Evolutionary conservation across 208 protist genomes (phyloP).

Genomic region (Leishmania tarentolae): DNA sequence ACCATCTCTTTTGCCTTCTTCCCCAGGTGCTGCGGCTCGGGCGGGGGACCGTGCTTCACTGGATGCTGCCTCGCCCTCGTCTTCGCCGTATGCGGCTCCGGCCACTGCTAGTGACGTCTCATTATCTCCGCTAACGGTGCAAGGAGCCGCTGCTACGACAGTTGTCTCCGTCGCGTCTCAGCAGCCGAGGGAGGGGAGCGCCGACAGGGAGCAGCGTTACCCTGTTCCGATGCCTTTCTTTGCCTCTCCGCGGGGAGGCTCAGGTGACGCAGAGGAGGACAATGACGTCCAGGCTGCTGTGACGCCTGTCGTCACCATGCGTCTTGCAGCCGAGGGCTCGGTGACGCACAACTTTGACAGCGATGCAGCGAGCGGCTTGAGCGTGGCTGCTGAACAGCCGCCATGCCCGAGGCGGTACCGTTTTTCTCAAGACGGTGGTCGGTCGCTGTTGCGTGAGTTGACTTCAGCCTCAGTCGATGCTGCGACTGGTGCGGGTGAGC

Average conservation of each 20-base stretch:
- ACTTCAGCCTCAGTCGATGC: slow-evolving; percentile 1
- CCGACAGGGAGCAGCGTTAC: not conserved
- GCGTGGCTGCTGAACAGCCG: not conserved
- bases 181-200: not conserved
- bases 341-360: not conserved
- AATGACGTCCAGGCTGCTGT: not conserved
- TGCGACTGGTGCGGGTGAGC: not conserved
- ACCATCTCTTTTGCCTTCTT: not conserved
- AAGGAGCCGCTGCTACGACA: not conserved
- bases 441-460: slow-evolving; percentile 25
- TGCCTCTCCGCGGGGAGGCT: not conserved
- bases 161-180: not conserved
- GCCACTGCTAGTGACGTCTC: slow-evolving; percentile 13
- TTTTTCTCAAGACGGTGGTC: not conserved
- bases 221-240: not conserved
- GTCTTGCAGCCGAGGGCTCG: not conserved
- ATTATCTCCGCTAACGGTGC: slow-evolving; percentile 20
- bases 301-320: not conserved
- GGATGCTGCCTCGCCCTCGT: not conserved
- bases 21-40: not conserved
- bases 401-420: not conserved
- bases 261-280: not conserved
- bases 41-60: not conserved
- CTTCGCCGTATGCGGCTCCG: not conserved
- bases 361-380: not conserved